Percentiles rank a stretch among this genome's conserved stretches.
phyloP scores from a whole-genome alignment of 2,329 filamentous ascomycete species.

The Apiospora saccharicola region DNA sequence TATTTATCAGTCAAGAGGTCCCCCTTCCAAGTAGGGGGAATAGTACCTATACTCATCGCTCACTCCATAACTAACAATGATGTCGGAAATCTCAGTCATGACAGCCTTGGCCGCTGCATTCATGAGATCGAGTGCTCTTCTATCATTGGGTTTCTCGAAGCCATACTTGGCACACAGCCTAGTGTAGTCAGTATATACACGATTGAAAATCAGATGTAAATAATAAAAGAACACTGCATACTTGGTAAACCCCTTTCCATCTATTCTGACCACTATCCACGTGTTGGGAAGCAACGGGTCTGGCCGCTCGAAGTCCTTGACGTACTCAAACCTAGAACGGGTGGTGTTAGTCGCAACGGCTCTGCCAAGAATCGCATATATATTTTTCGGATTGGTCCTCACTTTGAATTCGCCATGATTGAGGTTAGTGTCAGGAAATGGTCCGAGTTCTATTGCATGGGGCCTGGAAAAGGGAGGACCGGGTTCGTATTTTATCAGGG shows the following conservation, averaged over 20 bases:
- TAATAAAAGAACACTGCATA: conserved; percentile 46
- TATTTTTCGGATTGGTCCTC: not conserved
- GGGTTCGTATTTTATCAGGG: not conserved
- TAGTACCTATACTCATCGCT: conserved; percentile 88
- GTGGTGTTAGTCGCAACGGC: conserved; percentile 31
- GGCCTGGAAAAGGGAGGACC: not conserved
- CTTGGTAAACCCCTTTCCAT: conserved; percentile 96
- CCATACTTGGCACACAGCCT: conserved; percentile 73
- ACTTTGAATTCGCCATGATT: conserved; percentile 8
- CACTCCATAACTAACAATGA: conserved; percentile 88
- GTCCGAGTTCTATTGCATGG: not conserved
- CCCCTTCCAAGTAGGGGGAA: not conserved
- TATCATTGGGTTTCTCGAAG: conserved; percentile 94
- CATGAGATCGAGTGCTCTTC: conserved; percentile 88
- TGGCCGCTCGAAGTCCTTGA: conserved; percentile 84
- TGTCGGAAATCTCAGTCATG: conserved; percentile 82
- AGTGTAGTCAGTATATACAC: not conserved
- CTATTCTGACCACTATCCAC: conserved; percentile 93
- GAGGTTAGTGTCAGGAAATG: not conserved
- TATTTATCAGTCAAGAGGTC: not conserved
- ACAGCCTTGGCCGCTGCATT: conserved; percentile 89
- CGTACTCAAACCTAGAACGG: conserved; percentile 83
- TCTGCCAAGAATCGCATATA: not conserved
- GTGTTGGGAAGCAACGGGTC: conserved; percentile 87
- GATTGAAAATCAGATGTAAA: not conserved